Base-by-base conservation (phyloP, 495 filamentous ascomycete species). In the Usnea hakonensis region DNA sequence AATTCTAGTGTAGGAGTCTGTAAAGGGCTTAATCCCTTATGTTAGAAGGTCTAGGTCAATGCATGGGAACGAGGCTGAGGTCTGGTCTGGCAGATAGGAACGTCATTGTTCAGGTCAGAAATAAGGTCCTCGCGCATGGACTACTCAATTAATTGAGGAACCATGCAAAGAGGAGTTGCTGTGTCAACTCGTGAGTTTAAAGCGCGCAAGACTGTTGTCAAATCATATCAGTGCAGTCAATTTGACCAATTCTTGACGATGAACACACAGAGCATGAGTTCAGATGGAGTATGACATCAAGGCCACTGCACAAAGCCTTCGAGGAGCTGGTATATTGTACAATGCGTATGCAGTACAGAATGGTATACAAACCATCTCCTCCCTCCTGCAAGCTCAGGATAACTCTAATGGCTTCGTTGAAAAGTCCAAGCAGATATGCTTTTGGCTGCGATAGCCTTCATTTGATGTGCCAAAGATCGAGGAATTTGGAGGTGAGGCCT, bases 401-500 rank as follows among this genome's bases (percentile, higher is more conserved):
- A 11, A 3, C 30, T 50, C 26, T 17, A 50, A 30, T 50, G 46
- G 46, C 46, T 55, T 50, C 35, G 41, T 50, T 26, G 61, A 58
- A 57, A 43, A 48, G 50, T 43, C 56, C 46, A 64, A 23, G 26
- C 44, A 36, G 14, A 53, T 58, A 56, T 55, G 32, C 33, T 57
- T 67, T 61, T 60, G 36, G 35, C 17, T 21, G 36, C 30, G 21
- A 46, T 21, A 35, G 44, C 36, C 48, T 60, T 66, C 77, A 76
- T 72, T 85, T 43, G 44, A 16, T 35, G 36, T 53, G 63, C 66
- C 66, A 68, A 32, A 60, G 53, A 37, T 65, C 64, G 50, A 63
- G 58, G 54, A 61, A 66, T 53, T 57, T 52, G 21, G 57, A 52
- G 35, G 52, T 44, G 28, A 64, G 52, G 63, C 65, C 67, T 70